Percentiles rank a stretch among this genome's conserved stretches.
Conservation (phyloP, 257 asterid genomes). For the Solanum rostratum region DNA sequence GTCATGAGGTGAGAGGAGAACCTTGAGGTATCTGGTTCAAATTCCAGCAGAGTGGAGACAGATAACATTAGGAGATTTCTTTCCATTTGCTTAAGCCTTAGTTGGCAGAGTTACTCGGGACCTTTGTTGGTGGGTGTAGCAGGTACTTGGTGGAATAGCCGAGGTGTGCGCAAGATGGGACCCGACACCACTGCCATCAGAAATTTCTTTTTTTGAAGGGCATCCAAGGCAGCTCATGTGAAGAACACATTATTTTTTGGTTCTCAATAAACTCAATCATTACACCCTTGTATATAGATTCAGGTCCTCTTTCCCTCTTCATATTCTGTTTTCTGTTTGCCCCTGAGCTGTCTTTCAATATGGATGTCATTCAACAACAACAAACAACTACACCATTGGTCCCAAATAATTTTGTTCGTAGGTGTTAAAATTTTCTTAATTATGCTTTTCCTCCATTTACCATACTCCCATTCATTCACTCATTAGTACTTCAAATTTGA, state of each 20-base stretch:
- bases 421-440: neutral
- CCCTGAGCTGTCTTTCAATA: neutral
- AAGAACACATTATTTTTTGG: neutral
- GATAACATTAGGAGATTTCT: neutral
- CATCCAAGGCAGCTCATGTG: neutral
- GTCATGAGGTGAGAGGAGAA: neutral
- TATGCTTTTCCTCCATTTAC: neutral
- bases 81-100: neutral
- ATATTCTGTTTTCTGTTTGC: neutral
- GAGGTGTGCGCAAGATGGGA: neutral
- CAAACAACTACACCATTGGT: neutral
- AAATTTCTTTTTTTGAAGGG: neutral
- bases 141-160: neutral
- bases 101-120: neutral
- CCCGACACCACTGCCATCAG: no score
- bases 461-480: neutral
- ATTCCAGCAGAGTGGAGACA: neutral
- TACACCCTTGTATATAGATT: neutral
- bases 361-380: neutral
- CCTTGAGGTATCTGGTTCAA: neutral
- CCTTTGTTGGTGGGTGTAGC: neutral
- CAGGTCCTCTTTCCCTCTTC: neutral
- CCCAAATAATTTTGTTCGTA: neutral
- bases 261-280: neutral
- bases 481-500: neutral